Evolutionary conservation across 257 asterid genomes (phyloP).

Genomic region (Solanum piurae): DNA sequence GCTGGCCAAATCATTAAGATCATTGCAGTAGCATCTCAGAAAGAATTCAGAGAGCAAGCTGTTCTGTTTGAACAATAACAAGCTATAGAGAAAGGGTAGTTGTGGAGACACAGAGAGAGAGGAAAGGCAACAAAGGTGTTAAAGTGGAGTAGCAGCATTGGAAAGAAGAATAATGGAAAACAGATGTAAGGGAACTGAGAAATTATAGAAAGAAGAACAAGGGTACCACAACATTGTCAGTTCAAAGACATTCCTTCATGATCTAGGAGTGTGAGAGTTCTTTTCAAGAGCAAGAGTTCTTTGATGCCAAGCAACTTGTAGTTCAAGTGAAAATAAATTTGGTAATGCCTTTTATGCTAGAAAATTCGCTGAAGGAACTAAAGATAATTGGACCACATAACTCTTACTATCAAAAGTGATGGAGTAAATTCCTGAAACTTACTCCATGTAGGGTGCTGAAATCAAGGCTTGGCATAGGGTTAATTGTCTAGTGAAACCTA

Average conservation of each 20-base stretch:
- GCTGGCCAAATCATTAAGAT: not conserved
- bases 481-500: not conserved
- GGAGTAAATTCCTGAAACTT: not conserved
- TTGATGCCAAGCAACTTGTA: not conserved
- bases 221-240: not conserved
- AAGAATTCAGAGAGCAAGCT: not conserved
- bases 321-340: not conserved
- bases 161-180: not conserved
- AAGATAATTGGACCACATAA: not conserved
- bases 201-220: not conserved
- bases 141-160: not conserved
- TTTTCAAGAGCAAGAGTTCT: not conserved
- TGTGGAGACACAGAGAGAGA: not conserved
- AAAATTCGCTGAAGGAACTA: not conserved
- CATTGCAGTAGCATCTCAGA: not conserved
- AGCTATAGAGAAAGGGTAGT: not conserved
- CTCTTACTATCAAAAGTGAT: not conserved
- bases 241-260: not conserved
- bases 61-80: not conserved
- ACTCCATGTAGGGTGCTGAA: not conserved
- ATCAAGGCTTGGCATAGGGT: not conserved
- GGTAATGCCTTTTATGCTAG: not conserved
- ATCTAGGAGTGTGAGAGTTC: not conserved
- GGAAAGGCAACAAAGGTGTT: not conserved
- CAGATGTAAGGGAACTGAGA: not conserved